Evolutionary conservation across 495 filamentous ascomycete genomes (phyloP), one percentile per base, ranked within the genome.

Genomic region (Aspergillus avenaceus): DNA sequence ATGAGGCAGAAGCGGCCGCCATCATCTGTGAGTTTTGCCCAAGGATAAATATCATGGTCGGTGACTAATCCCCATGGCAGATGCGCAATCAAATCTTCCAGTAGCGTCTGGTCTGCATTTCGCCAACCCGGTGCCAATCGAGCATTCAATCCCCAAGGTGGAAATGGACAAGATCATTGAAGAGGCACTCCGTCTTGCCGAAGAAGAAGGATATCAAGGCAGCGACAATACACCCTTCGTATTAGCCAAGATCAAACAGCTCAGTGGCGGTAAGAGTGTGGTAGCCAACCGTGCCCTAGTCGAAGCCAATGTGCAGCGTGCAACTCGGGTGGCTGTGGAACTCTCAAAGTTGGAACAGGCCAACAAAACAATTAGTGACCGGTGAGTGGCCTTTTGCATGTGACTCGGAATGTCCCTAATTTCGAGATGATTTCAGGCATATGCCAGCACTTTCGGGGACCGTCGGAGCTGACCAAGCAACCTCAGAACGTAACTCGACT

Each of bases 201-300:
- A 84, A 24, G 74, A 80, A 34, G 76, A 83, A 54, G 89, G 87
- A 4, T 78, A 79, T 40, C 72, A 71, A 5, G 93, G 93, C 5
- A 88, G 79, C 55, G 82, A 83, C 43, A 93, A 95, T 57, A 98
- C 93, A 0, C 93, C 93, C 1, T 97, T 88, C 58, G 84, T 97
- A 45, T 75, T 98, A 2, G 65, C 64, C 9, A 86, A 85, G 61
- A 92, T 98, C 60, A 86, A 86, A 58, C 80, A 93, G 52, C 70
- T 95, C 41, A 96, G 86, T 3, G 69, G 80, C 11, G 87, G 84
- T 2, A 80, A 73, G 54, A 91, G 86, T 53, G 76, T 93, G 18
- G 59, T 68, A 1, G 84, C 90, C 7, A 98, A 98, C 58, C 76
- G 77, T 53, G 86, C 82, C 9, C 70, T 97, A 57, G 82, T 96